phyloP scores from a whole-genome alignment of 441 rosid species.

The Viola pubescens region DNA sequence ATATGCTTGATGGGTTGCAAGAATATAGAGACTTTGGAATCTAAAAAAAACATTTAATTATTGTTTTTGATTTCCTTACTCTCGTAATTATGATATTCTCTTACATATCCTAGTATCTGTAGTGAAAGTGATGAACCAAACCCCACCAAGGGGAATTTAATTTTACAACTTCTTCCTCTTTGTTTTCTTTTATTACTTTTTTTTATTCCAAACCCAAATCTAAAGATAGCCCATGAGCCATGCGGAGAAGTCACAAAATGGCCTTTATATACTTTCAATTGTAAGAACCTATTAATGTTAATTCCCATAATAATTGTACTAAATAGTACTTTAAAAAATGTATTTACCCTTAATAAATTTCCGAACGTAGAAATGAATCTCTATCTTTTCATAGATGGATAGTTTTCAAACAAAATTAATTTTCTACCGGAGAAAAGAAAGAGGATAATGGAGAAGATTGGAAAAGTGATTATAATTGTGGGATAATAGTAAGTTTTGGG shows the following conservation, averaged over 20 bases:
- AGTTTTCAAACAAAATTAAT: too few species aligned
- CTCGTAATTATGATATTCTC: conserved; percentile 16
- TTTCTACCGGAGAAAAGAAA: too few species aligned
- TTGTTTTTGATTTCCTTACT: conserved; percentile 15
- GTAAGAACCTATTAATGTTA: background rate
- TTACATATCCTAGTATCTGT: conserved; percentile 14
- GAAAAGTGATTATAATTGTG: too few species aligned
- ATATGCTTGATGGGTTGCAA: too few species aligned
- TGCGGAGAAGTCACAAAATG: conserved; percentile 13
- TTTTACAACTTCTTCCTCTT: too few species aligned
- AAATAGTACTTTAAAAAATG: too few species aligned
- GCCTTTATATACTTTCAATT: conserved; percentile 21
- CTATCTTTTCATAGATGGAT: background rate
- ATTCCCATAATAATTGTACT: background rate
- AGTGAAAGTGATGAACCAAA: conserved; percentile 33
- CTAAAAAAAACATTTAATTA: conserved; percentile 7
- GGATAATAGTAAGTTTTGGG: background rate
- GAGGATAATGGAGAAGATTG: too few species aligned
- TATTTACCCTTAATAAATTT: too few species aligned
- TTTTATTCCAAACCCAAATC: conserved; percentile 44
- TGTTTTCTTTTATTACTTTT: conserved; percentile 21
- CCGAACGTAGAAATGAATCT: too few species aligned
- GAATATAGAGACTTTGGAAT: conserved; percentile 9
- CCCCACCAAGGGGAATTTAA: conserved; percentile 44
- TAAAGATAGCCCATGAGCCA: conserved; percentile 24